Conservation (phyloP, 306 rosid species). For the Cicer bijugum region DNA sequence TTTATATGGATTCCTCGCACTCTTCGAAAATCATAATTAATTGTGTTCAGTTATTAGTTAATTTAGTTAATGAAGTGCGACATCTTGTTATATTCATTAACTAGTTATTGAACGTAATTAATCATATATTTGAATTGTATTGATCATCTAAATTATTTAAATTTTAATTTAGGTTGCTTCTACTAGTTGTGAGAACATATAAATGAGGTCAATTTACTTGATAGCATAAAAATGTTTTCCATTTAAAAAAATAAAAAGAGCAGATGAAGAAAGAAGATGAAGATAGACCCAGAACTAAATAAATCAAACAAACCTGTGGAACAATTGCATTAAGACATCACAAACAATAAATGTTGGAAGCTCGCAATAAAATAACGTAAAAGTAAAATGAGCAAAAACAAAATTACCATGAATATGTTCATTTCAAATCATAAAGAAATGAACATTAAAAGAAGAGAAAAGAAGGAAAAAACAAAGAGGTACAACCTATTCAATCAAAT, state of each 20-base stretch:
- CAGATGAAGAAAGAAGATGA: background rate
- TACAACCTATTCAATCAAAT: slow-evolving; percentile 36
- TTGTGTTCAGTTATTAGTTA: no score
- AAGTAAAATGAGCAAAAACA: background rate
- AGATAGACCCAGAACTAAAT: background rate
- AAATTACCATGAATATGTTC: slow-evolving; percentile 30
- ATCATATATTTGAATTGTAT: no score
- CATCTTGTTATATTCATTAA: no score
- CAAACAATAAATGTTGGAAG: slow-evolving; percentile 33
- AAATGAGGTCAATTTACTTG: slow-evolving; percentile 41
- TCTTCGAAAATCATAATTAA: no score
- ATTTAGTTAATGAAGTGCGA: no score
- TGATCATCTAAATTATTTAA: background rate
- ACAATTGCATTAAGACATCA: slow-evolving; percentile 32
- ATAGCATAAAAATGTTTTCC: slow-evolving; percentile 4
- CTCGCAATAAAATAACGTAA: background rate
- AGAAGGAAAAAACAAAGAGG: background rate
- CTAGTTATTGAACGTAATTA: no score
- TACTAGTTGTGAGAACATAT: background rate
- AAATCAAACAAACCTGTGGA: slow-evolving; percentile 9
- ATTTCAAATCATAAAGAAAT: slow-evolving; percentile 30
- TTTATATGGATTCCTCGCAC: no score
- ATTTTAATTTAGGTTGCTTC: background rate
- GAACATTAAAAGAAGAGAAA: background rate
- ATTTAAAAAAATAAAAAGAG: no score